Percentiles rank a stretch among this genome's conserved stretches.
phyloP scores from a whole-genome alignment of 179 eudicot genomes.

The Dionaea muscipula region DNA sequence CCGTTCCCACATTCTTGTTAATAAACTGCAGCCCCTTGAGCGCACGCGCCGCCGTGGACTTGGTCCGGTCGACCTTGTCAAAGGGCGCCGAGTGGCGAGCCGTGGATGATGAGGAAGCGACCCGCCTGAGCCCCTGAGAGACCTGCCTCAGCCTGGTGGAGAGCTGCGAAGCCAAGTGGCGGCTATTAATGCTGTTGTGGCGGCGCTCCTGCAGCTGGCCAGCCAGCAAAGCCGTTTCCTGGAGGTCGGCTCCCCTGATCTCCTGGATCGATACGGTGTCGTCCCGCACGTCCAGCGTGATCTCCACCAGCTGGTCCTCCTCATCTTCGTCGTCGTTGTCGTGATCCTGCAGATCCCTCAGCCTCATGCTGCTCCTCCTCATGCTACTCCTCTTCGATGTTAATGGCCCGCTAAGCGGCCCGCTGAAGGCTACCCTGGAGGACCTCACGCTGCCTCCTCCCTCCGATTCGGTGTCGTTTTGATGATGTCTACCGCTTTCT shows the following conservation, averaged over 20 bases:
- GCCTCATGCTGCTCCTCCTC: constrained; percentile 2
- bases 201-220: constrained; percentile 22
- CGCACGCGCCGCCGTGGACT: constrained; percentile 69
- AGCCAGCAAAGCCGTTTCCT: constrained; percentile 29
- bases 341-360: constrained; percentile 8
- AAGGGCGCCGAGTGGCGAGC: neutral
- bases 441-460: constrained; percentile 22
- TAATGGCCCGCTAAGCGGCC: constrained; percentile 22
- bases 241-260: constrained; percentile 49
- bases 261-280: constrained; percentile 84
- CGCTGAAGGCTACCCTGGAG: constrained; percentile 27
- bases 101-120: constrained; percentile 28
- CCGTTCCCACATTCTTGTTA: constrained; percentile 52
- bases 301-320: constrained; percentile 48
- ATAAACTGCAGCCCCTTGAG: constrained; percentile 69
- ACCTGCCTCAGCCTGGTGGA: constrained; percentile 52
- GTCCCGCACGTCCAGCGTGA: constrained; percentile 78
- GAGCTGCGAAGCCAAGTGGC: constrained; percentile 24
- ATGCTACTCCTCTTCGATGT: constrained; percentile 6
- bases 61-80: constrained; percentile 31
- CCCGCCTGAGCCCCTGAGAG: constrained; percentile 70
- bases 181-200: too few species aligned
- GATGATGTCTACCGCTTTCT: constrained; percentile 16
- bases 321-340: constrained; percentile 6
- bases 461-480: constrained; percentile 16